Evolutionary conservation across 1,139 yeast genomes (phyloP), one percentile per base, ranked within the genome.

Genomic region (Protomyces arabidopsidicola): DNA sequence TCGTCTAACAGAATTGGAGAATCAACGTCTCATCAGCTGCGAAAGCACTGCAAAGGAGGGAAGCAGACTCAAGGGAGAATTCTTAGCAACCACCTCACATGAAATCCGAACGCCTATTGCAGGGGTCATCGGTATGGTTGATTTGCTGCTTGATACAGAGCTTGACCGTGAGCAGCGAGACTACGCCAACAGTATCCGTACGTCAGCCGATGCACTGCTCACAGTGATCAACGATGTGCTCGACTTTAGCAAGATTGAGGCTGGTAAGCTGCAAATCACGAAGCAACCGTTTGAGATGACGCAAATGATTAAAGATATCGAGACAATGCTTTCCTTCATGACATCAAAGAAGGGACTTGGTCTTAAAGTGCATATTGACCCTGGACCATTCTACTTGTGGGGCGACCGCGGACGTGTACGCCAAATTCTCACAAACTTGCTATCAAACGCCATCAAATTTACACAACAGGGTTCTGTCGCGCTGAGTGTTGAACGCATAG

Each of bases 101-200:
- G 97, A 90, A 75, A 81, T 90, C 72, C 81, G 97, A 69, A 90
- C 97, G 0, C 97, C 97, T 2, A 77, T 90, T 69, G 90, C 90
- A 74, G 97, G 97, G 73, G 90, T 90, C 35, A 78, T 90, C 58
- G 97, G 97, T 67, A 89, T 90, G 96, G 88, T 96, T 0, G 87
- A 95, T 14, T 87, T 90, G 69, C 89, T 96, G 5, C 78, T 87
- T 65, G 93, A 87, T 69, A 87, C 95, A 8, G 89, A 86, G 67
- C 76, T 87, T 68, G 84, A 88, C 10, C 89, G 85, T 70, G 87
- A 87, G 71, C 95, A 87, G 74, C 77, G 90, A 69, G 91, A 87
- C 75, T 87, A 86, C 87, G 80, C 87, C 66, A 85, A 87, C 51
- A 87, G 87, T 70, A 90, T 87, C 38, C 87, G 87, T 71, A 85